Evolutionary conservation across 179 eudicot species (phyloP), one percentile per base, ranked within the genome.

Genomic region (Heliamphora pulchella): DNA sequence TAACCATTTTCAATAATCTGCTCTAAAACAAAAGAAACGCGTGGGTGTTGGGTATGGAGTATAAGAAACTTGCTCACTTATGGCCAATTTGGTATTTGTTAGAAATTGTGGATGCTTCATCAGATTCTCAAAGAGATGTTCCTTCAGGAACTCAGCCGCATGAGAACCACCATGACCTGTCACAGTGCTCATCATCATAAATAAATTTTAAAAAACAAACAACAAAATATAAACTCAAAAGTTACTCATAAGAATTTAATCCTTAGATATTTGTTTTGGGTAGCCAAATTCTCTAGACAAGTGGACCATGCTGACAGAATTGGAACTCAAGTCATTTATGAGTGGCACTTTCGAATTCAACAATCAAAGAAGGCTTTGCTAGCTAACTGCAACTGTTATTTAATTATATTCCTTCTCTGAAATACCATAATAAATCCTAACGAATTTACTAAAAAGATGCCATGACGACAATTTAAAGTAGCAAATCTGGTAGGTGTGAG

Each of bases 101-200:
- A 92, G 74, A 83, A 96, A 94, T 76, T 88, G 86, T 59, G 98
- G 92, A 87, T 96, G 99, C 76, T 91, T 94, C 89, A 88, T 66
- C 70, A 96, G 93, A 82, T 91, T 96, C 83, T 89, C 91, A 86
- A 96, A 96, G 48, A 96, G 98, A 86, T 92, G 91, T 71, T 85
- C 89, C 89, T 94, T 94, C 82, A 96, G 81, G 87, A 81, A 96
- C 81, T 96, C 94, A 67, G 99, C 93, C 59, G 99, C 98, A 78
- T 96, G 94, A 75, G 98, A 88, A 74, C 99, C 99, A 74, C 99
- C 99, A 87, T 96, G 99, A 86, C 99, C 99, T 96, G 90, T 78
- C 79, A 81, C 39, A 48, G 54, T 80, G 59, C 63, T 55, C 67
- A 31, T 72, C 18, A 31, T 50, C 62, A 43, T n/a, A 43, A 13